Evolutionary conservation across 768 basidiomycete species (phyloP).

Genomic region (Scleroderma citrinum): DNA sequence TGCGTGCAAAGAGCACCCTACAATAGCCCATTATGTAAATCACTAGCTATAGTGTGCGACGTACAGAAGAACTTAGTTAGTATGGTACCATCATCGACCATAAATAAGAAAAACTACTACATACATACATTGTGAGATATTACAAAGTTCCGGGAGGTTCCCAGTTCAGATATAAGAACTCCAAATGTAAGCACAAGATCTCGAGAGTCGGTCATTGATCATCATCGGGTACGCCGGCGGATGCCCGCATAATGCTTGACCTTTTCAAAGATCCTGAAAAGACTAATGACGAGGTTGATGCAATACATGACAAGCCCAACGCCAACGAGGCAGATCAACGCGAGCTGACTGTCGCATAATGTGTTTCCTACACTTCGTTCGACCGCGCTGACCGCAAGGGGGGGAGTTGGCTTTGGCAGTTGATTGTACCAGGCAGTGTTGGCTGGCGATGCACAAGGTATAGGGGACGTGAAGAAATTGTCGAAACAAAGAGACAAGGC

Average conservation of each 20-base stretch:
- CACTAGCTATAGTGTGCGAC: no score
- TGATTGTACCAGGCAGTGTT: slow-evolving; percentile 70
- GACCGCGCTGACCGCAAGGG: slow-evolving; percentile 28
- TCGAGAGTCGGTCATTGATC: neutral
- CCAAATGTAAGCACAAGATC: no score
- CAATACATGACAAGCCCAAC: slow-evolving; percentile 77
- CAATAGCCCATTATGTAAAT: no score
- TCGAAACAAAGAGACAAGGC: slow-evolving; percentile 84
- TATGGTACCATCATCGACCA: no score
- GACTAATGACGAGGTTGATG: slow-evolving; percentile 76
- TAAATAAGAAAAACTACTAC: no score
- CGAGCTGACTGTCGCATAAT: slow-evolving; percentile 72
- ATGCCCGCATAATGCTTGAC: slow-evolving; percentile 64
- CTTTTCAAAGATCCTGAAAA: slow-evolving; percentile 86
- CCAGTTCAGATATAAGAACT: no score
- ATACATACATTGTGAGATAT: no score
- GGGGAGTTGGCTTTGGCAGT: slow-evolving; percentile 37
- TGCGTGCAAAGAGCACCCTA: no score
- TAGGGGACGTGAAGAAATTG: slow-evolving; percentile 83
- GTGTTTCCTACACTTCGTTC: slow-evolving; percentile 46
- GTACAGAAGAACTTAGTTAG: no score
- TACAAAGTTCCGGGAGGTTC: no score
- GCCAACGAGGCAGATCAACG: slow-evolving; percentile 72
- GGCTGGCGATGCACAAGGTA: slow-evolving; percentile 64
- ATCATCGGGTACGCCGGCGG: slow-evolving; percentile 15